Conservation (phyloP, 805 yeast genomes). For the Yarrowia deformans region DNA sequence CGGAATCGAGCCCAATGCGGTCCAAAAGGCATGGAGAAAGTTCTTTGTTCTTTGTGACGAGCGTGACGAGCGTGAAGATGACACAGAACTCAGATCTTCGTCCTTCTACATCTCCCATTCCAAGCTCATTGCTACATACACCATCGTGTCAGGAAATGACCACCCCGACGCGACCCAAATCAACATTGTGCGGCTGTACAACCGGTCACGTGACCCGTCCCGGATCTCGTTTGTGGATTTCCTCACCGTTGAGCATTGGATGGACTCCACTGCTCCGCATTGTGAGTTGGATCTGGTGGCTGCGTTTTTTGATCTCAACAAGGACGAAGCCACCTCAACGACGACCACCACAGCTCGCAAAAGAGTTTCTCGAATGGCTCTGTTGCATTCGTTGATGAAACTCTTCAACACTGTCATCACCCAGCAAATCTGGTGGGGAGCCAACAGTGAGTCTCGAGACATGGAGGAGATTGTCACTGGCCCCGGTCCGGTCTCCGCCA, state of each 20-base stretch:
- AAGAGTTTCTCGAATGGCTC: background rate
- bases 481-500: slow-evolving; percentile 15
- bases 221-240: slow-evolving; percentile 10
- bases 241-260: slow-evolving; percentile 26
- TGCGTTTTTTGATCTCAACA: background rate
- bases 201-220: background rate
- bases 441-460: background rate
- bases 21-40: slow-evolving; percentile 14
- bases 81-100: background rate
- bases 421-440: slow-evolving; percentile 27
- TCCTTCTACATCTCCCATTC: slow-evolving; percentile 4
- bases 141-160: background rate
- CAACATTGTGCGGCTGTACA: slow-evolving; percentile 9
- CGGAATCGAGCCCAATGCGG: slow-evolving; percentile 30
- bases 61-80: background rate
- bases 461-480: slow-evolving; percentile 34
- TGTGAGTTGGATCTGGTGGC: slow-evolving; percentile 19
- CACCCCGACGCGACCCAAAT: background rate
- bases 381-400: background rate
- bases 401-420: background rate
- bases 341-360: background rate
- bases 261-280: slow-evolving; percentile 19
- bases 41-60: slow-evolving; percentile 16
- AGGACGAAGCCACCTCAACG: background rate
- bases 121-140: background rate